phyloP scores from a whole-genome alignment of 2,329 filamentous ascomycete species.

The Colletotrichum sp. region DNA sequence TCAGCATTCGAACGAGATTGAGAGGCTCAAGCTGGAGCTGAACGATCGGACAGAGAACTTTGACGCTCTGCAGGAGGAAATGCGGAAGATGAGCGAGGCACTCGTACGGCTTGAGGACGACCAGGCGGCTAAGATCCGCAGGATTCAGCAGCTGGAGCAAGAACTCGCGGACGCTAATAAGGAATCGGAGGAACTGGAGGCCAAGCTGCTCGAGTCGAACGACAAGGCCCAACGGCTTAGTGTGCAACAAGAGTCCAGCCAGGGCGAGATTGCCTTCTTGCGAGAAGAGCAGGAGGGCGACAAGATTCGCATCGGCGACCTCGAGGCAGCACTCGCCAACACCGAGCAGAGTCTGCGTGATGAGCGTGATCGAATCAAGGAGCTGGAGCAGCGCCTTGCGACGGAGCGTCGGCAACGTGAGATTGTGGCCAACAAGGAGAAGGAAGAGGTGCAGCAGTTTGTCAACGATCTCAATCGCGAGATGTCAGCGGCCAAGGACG shows the following conservation, averaged over 20 bases:
- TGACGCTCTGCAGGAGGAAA: constrained; percentile 88
- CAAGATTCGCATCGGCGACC: constrained; percentile 96
- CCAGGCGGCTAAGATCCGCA: constrained; percentile 76
- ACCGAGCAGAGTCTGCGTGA: constrained; percentile 82
- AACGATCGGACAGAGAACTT: constrained; percentile 85
- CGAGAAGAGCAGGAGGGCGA: constrained; percentile 96
- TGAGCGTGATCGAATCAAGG: constrained; percentile 77
- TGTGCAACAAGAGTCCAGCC: constrained; percentile 90
- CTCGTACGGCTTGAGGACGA: constrained; percentile 90
- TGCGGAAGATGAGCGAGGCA: constrained; percentile 88
- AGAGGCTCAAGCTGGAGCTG: constrained; percentile 73
- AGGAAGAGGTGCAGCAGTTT: constrained; percentile 92
- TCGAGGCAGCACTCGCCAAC: constrained; percentile 82
- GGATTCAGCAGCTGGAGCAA: constrained; percentile 82
- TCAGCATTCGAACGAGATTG: constrained; percentile 72
- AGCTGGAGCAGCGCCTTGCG: constrained; percentile 76
- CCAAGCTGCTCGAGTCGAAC: constrained; percentile 82
- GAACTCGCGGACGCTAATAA: constrained; percentile 84
- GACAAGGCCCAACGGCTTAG: constrained; percentile 86
- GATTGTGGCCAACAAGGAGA: constrained; percentile 84
- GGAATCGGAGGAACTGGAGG: constrained; percentile 86
- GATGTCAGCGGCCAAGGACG: constrained; percentile 81
- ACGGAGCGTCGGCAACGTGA: constrained; percentile 88
- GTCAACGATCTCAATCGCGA: constrained; percentile 93
- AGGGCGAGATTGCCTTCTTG: constrained; percentile 92